A percentile compares a stretch with the other conserved stretches of the same genome.
phyloP scores from a whole-genome alignment of 495 filamentous ascomycete genomes.

The Hypoxylon trugodes region DNA sequence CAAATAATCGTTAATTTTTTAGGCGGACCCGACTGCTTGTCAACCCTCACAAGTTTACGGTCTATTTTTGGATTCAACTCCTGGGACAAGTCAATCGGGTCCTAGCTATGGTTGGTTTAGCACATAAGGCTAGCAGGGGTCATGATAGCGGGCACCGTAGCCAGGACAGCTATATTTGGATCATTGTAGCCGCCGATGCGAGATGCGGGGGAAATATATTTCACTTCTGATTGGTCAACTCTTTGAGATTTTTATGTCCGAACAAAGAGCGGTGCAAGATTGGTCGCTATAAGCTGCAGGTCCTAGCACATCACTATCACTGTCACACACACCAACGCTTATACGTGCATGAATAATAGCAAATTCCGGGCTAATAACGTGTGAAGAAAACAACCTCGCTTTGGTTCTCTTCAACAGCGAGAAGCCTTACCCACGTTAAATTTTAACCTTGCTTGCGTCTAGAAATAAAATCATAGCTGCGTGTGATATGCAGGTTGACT shows the following conservation, averaged over 20 bases:
- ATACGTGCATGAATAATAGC: constrained; percentile 7
- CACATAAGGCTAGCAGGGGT: constrained; percentile 4
- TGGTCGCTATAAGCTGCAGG: constrained; percentile 22
- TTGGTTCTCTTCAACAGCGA: constrained; percentile 3
- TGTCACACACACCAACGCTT: constrained; percentile 12
- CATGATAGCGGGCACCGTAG: constrained; percentile 5
- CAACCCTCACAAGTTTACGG: constrained; percentile 13
- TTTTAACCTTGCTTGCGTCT: neutral
- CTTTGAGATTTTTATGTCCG: constrained; percentile 13
- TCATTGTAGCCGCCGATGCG: constrained; percentile 31
- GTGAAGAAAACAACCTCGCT: neutral
- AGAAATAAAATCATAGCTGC: neutral
- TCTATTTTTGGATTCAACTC: constrained; percentile 28
- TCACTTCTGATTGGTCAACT: constrained; percentile 19
- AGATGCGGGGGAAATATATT: constrained; percentile 27
- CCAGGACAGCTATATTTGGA: constrained; percentile 33
- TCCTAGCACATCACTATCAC: constrained; percentile 21
- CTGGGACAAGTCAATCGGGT: neutral
- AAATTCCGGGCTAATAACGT: constrained; percentile 10
- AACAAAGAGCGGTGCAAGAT: constrained; percentile 1
- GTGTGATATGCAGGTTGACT: constrained; percentile 29
- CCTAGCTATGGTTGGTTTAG: constrained; percentile 7
- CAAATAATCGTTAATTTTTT: neutral
- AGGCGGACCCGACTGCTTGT: constrained; percentile 8
- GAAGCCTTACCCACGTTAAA: constrained; percentile 10